Evolutionary conservation across 1,284 basidiomycete species (phyloP).

Genomic region (Ganoderma multipileum): DNA sequence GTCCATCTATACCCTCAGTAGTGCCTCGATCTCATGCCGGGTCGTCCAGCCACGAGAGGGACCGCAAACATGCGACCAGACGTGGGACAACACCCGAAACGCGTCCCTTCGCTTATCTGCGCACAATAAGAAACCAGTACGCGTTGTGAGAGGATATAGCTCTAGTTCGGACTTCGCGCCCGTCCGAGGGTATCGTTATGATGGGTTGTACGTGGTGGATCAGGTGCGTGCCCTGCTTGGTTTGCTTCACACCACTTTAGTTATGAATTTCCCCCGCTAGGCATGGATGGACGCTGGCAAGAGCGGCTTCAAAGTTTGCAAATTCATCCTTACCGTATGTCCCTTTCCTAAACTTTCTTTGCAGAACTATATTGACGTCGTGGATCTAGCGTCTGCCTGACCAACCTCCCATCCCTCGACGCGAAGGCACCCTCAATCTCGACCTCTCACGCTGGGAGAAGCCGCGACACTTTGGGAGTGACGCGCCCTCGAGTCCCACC

Average conservation of each 20-base stretch:
- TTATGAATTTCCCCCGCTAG: conserved; percentile 7
- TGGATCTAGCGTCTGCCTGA: conserved; percentile 24
- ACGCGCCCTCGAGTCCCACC: background rate
- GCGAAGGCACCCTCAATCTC: conserved; percentile 16
- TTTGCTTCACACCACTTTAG: background rate
- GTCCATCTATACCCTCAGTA: background rate
- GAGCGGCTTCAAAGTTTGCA: conserved; percentile 33
- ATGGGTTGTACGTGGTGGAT: conserved; percentile 52
- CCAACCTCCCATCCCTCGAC: conserved; percentile 29
- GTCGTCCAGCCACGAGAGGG: conserved; percentile 29
- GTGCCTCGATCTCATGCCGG: background rate
- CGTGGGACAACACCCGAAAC: conserved; percentile 42
- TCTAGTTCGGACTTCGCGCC: conserved; percentile 41
- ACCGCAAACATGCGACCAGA: conserved; percentile 44
- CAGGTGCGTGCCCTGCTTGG: conserved; percentile 15
- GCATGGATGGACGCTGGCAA: conserved; percentile 31
- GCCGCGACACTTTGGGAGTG: conserved; percentile 18
- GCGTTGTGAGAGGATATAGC: conserved; percentile 47
- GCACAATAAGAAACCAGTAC: conserved; percentile 44
- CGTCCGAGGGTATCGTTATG: conserved; percentile 49
- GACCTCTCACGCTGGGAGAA: conserved; percentile 17
- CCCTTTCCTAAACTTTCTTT: background rate
- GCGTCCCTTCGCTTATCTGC: conserved; percentile 44
- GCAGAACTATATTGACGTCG: no score
- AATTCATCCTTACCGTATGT: conserved; percentile 25